Conservation (phyloP, 495 filamentous ascomycete species). For the Bombardia bombarda region DNA sequence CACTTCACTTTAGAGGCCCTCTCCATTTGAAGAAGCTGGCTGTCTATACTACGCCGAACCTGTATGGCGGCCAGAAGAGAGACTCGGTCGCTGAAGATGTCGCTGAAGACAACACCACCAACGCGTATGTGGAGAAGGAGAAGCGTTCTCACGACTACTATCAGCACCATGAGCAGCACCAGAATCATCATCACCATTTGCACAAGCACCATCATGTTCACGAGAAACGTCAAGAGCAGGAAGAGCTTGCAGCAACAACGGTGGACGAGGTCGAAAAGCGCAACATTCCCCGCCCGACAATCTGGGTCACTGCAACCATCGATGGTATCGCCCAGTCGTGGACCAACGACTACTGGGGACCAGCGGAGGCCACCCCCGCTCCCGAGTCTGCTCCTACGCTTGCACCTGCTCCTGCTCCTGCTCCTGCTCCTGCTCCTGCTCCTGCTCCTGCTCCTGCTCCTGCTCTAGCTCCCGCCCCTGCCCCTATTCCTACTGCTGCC, state of each 20-base stretch:
- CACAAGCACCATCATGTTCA: not conserved
- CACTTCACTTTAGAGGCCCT: constrained; percentile 63
- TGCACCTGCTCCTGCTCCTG: not conserved
- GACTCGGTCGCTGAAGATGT: no score
- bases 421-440: not conserved
- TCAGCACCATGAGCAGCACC: not conserved
- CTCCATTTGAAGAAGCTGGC: constrained; percentile 54
- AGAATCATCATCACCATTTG: not conserved
- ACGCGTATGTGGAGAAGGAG: no score
- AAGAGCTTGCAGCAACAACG: constrained; percentile 16
- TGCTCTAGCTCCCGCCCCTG: not conserved
- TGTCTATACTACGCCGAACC: no score
- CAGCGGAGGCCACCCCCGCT: constrained; percentile 3
- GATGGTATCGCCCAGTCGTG: constrained; percentile 54
- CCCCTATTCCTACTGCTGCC: not conserved
- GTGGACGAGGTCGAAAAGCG: no score
- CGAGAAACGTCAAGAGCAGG: not conserved
- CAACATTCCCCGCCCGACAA: constrained; percentile 17
- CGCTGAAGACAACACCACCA: no score
- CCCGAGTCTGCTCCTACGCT: constrained; percentile 1
- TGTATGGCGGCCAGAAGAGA: no score
- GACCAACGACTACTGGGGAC: constrained; percentile 52
- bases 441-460: not conserved
- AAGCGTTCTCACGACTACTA: no score
- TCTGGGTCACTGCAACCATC: constrained; percentile 51